phyloP scores from a whole-genome alignment of 2,329 filamentous ascomycete species.

The Hypocreales sp. region DNA sequence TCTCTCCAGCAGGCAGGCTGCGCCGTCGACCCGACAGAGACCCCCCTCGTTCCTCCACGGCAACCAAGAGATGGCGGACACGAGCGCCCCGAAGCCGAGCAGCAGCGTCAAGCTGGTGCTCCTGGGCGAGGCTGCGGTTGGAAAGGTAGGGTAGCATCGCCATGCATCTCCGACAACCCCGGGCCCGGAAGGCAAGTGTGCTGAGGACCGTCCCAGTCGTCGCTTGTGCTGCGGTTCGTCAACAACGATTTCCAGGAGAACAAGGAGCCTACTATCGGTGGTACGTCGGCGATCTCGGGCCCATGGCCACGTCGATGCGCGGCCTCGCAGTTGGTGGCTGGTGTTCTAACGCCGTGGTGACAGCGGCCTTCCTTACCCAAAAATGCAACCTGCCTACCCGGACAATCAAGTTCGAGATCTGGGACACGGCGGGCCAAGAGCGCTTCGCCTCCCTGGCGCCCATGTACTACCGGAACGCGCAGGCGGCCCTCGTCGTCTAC shows the following conservation, averaged over 20 bases:
- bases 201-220: too few species aligned
- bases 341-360: not conserved
- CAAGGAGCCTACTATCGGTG: conserved; percentile 98
- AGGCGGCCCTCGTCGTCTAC: conserved; percentile 95
- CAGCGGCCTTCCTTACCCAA: conserved; percentile 94
- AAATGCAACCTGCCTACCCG: conserved; percentile 92
- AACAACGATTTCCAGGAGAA: conserved; percentile 99
- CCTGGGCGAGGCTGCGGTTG: conserved; percentile 91
- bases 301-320: not conserved
- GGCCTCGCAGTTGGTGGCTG: not conserved
- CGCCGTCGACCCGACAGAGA: too few species aligned
- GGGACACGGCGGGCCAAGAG: conserved; percentile 97
- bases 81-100: conserved; percentile 73
- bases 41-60: too few species aligned
- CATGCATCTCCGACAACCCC: too few species aligned
- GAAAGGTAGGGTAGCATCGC: conserved; percentile 69
- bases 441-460: conserved; percentile 91
- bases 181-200: too few species aligned
- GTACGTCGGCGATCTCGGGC: conserved; percentile 31
- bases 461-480: conserved; percentile 99
- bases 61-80: conserved; percentile 29
- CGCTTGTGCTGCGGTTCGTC: conserved; percentile 92
- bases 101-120: conserved; percentile 99
- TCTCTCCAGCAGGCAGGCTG: not conserved
- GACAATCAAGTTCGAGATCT: conserved; percentile 91